phyloP scores from a whole-genome alignment of 345 rosid genomes.

The Salix exigua region DNA sequence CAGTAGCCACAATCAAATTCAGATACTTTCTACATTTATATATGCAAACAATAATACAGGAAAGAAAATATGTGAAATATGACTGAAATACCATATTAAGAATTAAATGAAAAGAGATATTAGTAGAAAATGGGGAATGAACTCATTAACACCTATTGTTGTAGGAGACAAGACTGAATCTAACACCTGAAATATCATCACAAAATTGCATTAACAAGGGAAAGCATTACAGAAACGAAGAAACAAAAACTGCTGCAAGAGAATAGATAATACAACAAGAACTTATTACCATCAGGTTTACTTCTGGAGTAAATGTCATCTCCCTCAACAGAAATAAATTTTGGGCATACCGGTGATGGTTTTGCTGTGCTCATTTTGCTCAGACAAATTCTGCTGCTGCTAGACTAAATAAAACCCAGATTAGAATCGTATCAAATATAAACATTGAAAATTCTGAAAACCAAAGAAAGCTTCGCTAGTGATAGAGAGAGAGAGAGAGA shows the following conservation, averaged over 20 bases:
- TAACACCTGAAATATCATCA: slow-evolving; percentile 40
- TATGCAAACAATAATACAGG: too few species aligned
- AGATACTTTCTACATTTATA: too few species aligned
- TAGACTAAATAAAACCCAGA: not conserved
- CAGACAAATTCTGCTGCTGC: slow-evolving; percentile 21
- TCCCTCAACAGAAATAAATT: slow-evolving; percentile 52
- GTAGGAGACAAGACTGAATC: slow-evolving; percentile 57
- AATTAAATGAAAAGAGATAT: too few species aligned
- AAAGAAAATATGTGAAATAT: too few species aligned
- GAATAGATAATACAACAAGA: not conserved
- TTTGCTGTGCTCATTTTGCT: slow-evolving; percentile 48
- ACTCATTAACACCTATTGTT: not conserved
- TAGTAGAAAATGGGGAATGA: not conserved
- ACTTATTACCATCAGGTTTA: slow-evolving; percentile 43
- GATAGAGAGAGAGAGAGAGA: too few species aligned
- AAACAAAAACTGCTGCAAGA: not conserved
- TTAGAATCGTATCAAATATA: too few species aligned
- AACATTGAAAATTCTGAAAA: too few species aligned
- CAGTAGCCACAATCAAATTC: too few species aligned
- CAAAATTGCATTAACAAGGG: not conserved
- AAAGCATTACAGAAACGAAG: too few species aligned
- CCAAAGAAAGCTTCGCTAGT: too few species aligned
- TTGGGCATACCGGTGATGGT: slow-evolving; percentile 38
- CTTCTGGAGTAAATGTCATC: slow-evolving; percentile 35
- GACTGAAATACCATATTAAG: too few species aligned